phyloP scores from a whole-genome alignment of 805 yeast genomes.

The Yamadazyma endophytica region DNA sequence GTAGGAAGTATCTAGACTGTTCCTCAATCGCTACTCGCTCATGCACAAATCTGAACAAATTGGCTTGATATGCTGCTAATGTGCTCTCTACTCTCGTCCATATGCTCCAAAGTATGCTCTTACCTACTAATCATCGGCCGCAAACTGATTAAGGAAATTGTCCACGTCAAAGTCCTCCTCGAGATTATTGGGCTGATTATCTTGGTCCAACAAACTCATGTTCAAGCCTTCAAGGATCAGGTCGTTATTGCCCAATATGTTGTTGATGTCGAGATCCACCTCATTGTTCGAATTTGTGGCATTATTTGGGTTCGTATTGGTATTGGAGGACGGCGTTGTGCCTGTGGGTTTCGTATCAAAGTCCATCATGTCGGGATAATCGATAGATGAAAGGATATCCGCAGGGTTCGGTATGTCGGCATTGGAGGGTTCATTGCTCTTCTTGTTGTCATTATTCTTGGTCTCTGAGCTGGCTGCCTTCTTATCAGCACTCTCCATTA shows the following conservation, averaged over 20 bases:
- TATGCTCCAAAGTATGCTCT: neutral
- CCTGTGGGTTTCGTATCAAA: neutral
- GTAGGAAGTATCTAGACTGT: too few relatives aligned
- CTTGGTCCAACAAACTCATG: conserved; percentile 31
- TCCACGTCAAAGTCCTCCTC: conserved; percentile 45
- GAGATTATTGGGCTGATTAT: conserved; percentile 14
- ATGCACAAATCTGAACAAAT: too few relatives aligned
- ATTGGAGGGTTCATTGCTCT: conserved; percentile 3
- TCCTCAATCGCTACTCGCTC: too few relatives aligned
- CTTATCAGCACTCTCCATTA: conserved; percentile 4
- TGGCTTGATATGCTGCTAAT: too few relatives aligned
- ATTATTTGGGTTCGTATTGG: conserved; percentile 1
- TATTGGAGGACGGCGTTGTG: too few relatives aligned
- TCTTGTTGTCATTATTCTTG: conserved; percentile 4
- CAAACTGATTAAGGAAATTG: conserved; percentile 40
- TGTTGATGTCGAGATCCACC: conserved; percentile 29
- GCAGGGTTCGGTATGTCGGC: conserved; percentile 11
- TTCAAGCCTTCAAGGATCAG: conserved; percentile 40
- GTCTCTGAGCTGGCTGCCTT: conserved; percentile 2
- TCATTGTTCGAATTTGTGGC: conserved; percentile 1
- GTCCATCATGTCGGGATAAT: conserved; percentile 7
- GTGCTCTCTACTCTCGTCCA: too few relatives aligned
- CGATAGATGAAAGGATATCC: conserved; percentile 11
- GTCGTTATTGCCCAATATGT: conserved; percentile 34
- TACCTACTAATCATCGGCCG: conserved; percentile 22